Evolutionary conservation across 345 rosid genomes (phyloP), one percentile per base, ranked within the genome.

Genomic region (Aquilaria sinensis): DNA sequence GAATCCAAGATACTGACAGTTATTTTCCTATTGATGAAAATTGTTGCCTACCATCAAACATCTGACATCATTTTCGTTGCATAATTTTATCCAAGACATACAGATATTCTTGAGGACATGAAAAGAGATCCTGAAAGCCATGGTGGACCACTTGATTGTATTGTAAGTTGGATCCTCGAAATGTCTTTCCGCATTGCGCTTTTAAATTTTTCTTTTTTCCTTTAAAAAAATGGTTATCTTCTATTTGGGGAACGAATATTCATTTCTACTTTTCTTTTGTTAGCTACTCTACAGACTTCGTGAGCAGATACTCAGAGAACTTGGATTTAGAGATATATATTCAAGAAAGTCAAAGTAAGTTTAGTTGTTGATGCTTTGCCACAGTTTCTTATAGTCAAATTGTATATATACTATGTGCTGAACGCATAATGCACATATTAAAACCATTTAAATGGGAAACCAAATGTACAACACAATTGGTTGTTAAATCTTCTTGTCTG

Each of bases 121-220:
- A 95, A 89, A 86, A 95, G 81, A 77, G 99, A 91, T 67, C 99
- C 96, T 6, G 96, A 95, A 74, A 87, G 90, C 74, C 98, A 95
- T 64, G 96, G 88, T 5, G 96, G 99, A 3, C 98, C 96, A 41
- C 96, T 97, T 12, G 94, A 95, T 78, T 79, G 98, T 78, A 67
- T 83, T 64, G 99, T 95, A 74, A 77, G 85, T 77, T 43, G 1
- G 54, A 31, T 68, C 60, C 41, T 12, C 23, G 31, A 23, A 58
- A 6, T 60, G 62, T 3, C 12, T 67, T 53, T 56, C 37, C 49
- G 51, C 51, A 23, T 34, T 43, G 14, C 15, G n/a, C 43, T 57
- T 46, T 5, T 15, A 23, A 43, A 50, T 66, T 54, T 31, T 43
- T 15, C 23, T 23, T 32, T 55, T 64, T 32, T 13, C 60, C 56